Conservation (phyloP, 2,329 filamentous ascomycete species). For the Colletotrichum simmondsii region DNA sequence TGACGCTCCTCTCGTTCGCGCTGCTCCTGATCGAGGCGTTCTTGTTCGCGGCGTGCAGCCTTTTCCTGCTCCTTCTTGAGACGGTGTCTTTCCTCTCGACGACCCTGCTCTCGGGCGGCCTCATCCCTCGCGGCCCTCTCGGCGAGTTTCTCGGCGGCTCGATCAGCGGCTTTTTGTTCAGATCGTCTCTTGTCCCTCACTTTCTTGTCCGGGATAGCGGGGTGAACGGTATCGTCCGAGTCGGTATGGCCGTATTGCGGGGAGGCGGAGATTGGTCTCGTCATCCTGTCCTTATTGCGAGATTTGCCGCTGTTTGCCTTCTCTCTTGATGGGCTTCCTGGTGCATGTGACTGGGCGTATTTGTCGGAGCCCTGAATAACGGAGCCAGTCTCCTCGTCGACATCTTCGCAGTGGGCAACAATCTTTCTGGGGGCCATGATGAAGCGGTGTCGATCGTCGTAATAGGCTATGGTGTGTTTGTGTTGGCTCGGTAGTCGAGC, state of each 20-base stretch:
- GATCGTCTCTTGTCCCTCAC: conserved; percentile 42
- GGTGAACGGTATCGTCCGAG: conserved; percentile 56
- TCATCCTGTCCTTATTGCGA: conserved; percentile 49
- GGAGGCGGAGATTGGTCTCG: conserved; percentile 50
- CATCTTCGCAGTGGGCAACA: conserved; percentile 62
- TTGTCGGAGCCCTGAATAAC: conserved; percentile 49
- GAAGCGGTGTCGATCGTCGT: conserved; percentile 37
- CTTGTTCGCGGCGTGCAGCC: conserved; percentile 40
- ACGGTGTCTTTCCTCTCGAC: conserved; percentile 39
- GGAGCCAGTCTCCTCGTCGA: conserved; percentile 61
- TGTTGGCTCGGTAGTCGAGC: conserved; percentile 25
- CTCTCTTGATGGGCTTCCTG: conserved; percentile 56
- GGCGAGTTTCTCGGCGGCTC: too few species aligned
- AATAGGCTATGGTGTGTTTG: neutral
- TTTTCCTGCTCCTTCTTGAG: conserved; percentile 38
- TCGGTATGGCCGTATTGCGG: conserved; percentile 49
- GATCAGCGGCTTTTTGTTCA: neutral
- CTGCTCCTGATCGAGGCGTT: conserved; percentile 38
- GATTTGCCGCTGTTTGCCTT: conserved; percentile 63
- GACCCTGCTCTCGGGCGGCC: conserved; percentile 29
- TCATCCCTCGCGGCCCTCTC: neutral
- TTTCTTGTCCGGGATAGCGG: conserved; percentile 43
- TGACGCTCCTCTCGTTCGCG: conserved; percentile 39
- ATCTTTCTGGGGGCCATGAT: conserved; percentile 52
- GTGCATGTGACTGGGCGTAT: conserved; percentile 61